A percentile compares a stretch with the other conserved stretches of the same genome.
Evolutionary conservation across 805 yeast species (phyloP).

Genomic region (Cyberlindnera mississippiensis): DNA sequence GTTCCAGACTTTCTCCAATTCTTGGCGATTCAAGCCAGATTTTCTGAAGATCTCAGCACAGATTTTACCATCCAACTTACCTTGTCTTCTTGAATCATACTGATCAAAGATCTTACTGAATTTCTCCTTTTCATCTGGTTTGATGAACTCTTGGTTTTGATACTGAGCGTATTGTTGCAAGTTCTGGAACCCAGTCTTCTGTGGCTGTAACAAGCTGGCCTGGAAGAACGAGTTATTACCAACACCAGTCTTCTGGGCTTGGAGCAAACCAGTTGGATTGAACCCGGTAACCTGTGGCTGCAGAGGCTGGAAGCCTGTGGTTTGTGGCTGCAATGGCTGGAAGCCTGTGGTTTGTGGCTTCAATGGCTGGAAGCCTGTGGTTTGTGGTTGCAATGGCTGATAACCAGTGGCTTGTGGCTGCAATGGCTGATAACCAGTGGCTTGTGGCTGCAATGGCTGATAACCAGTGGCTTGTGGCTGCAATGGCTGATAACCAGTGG

Average conservation of each 20-base stretch:
- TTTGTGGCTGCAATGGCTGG: slow-evolving; percentile 47
- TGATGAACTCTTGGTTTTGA: slow-evolving; percentile 58
- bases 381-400: slow-evolving; percentile 31
- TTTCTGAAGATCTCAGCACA: slow-evolving; percentile 88
- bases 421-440: slow-evolving; percentile 26
- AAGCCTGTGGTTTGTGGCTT: slow-evolving; percentile 31
- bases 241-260: slow-evolving; percentile 63
- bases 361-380: slow-evolving; percentile 32
- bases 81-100: slow-evolving; percentile 70
- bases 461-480: slow-evolving; percentile 33
- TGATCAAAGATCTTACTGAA: slow-evolving; percentile 86
- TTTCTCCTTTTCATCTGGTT: slow-evolving; percentile 80
- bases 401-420: slow-evolving; percentile 28
- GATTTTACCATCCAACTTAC: slow-evolving; percentile 71
- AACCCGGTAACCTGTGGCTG: slow-evolving; percentile 32
- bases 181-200: slow-evolving; percentile 29
- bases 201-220: slow-evolving; percentile 30
- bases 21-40: slow-evolving; percentile 82
- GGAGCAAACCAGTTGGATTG: slow-evolving; percentile 37
- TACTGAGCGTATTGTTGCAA: slow-evolving; percentile 27
- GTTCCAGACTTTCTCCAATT: slow-evolving; percentile 88
- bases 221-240: slow-evolving; percentile 39
- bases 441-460: slow-evolving; percentile 32
- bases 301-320: slow-evolving; percentile 26
- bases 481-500: slow-evolving; percentile 28